Evolutionary conservation across 2,329 filamentous ascomycete species (phyloP), one percentile per base, ranked within the genome.

Genomic region (Cordyceps pruinosa): DNA sequence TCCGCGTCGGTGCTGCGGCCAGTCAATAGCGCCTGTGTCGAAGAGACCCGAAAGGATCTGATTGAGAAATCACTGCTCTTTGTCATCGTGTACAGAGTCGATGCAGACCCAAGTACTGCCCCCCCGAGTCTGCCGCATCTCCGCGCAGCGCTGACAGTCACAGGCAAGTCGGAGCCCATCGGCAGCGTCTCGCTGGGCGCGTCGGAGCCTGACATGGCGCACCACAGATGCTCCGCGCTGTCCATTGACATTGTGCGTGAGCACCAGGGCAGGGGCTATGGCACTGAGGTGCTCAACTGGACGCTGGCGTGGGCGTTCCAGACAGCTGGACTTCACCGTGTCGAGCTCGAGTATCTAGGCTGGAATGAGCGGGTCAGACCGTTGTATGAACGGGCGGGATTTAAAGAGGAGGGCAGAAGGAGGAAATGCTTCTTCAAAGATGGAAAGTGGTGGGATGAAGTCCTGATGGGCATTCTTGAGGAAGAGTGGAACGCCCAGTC

Each of bases 231-330:
- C 39, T 41, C 54, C 10, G 42, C 45, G 9, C 63, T 77, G n/a
- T 70, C 66, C 10, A 64, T 76, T 41, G 64, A 65, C 26, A 68
- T 77, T 41, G 58, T 69, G 2, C 61, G 65, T 0, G 35, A 52
- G 4, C 68, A 70, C 58, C 72, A 75, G 55, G 66, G 68, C 9
- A 59, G 66, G 23, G 74, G 76, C 0, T 78, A 77, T 55, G 76
- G 76, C 8, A 61, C 60, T 21, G 75, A 78, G 61, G 72, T 73
- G 4, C 73, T 78, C 50, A 61, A 64, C 21, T 79, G 74, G 75
- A 70, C 64, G 1, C 61, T 77, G 19, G 66, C 72, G 34, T 78
- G 74, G 68, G 71, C 71, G 0, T 79, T 78, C 59, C 58, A 61
- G 25, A 65, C 66, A 19, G 72, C 68, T 5, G 72, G 72, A 5